phyloP scores from a whole-genome alignment of 202 grass and related monocot species.

The Setaria italica region DNA sequence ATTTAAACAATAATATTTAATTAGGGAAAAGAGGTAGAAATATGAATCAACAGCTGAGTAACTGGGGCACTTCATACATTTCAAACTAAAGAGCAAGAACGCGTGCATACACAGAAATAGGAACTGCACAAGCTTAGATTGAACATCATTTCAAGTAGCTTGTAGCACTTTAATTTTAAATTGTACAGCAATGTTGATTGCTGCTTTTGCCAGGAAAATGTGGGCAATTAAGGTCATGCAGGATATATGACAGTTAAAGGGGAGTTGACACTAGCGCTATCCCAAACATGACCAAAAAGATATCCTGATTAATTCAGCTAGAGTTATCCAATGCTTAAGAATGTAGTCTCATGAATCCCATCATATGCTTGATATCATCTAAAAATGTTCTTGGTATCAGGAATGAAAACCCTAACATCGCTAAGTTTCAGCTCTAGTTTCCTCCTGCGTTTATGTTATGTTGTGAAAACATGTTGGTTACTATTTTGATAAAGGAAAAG shows the following conservation, averaged over 20 bases:
- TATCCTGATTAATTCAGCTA: constrained; percentile 5
- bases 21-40: constrained; percentile 2
- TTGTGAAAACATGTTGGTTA: not conserved
- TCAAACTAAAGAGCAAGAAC: constrained; percentile 20
- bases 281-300: constrained; percentile 19
- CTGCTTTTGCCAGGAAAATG: not conserved
- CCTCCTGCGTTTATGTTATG: not conserved
- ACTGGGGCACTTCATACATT: constrained; percentile 16
- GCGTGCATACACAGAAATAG: not conserved
- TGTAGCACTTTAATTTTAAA: not conserved
- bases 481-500: constrained; percentile 2
- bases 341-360: not conserved
- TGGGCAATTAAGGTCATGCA: not conserved
- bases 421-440: constrained; percentile 7
- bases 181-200: not conserved
- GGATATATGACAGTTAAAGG: constrained; percentile 6
- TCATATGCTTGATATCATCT: constrained; percentile 8
- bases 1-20: not conserved
- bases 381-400: not conserved
- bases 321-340: not conserved
- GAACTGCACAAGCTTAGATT: constrained; percentile 23
- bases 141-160: not conserved
- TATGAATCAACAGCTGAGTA: constrained; percentile 3
- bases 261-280: constrained; percentile 1
- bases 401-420: not conserved